Base-by-base conservation (phyloP, 2,329 filamentous ascomycete genomes). In the Nemania sp. region DNA sequence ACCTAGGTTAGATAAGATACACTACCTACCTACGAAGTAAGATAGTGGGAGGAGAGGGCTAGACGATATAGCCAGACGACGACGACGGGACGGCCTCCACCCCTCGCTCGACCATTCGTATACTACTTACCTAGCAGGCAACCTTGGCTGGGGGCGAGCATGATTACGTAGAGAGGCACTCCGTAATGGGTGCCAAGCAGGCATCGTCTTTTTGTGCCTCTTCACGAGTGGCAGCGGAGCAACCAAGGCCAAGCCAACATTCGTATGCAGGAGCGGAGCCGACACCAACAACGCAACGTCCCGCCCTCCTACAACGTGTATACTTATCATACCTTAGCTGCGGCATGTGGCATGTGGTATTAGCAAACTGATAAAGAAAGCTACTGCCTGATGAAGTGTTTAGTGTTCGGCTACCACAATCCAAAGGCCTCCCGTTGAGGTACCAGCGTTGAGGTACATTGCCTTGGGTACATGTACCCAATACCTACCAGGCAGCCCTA, bases 241-340 rank as follows among this genome's bases (percentile, higher is more conserved):
- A 34, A 47, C 43, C 21, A 37, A 10, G n/a, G n/a, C 20, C 57
- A 46, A 59, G 59, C 54, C 52, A 59, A 46, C 48, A 67, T 71
- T 63, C 69, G 67, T 68, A 70, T 71, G 64, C 67, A 64, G 68
- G 65, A 66, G 67, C 68, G 58, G 65, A 64, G 60, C 49, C 57
- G 45, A 49, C 39, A 43, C 46, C 11, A 34, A 39, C 58, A 60
- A 57, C 54, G 39, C 29, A 60, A 56, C n/a, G n/a, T n/a, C n/a
- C n/a, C n/a, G 56, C 34, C 34, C 25, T 29, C 25, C 25, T 3
- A 29, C 25, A 7, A 29, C 3, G 25, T 3, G 7, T 15, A 55
- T 51, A n/a, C n/a, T n/a, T n/a, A n/a, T n/a, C n/a, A n/a, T n/a
- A n/a, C n/a, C n/a, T n/a, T n/a, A 32, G 39, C 46, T 47, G 29